Base-by-base conservation (phyloP, 371 early-diverging fungal species). In the Lichtheimia ornata region DNA sequence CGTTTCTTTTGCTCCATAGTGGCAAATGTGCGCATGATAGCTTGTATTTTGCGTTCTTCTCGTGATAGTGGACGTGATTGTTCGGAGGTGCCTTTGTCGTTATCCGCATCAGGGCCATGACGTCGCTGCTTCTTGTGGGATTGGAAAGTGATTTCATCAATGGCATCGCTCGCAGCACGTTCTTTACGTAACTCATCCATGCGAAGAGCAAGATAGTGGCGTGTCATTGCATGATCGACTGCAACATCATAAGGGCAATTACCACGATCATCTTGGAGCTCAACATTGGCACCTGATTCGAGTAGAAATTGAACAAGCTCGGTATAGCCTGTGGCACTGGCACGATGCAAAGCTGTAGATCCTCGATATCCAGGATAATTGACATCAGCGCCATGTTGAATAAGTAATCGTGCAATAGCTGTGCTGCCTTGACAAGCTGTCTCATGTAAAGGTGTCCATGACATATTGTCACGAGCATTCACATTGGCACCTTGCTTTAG, bases 371-470 rank as follows among this genome's bases (percentile, higher is more conserved):
- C 58, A 64, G 67, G 5, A 73, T 82, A 59, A 50, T 91, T 85
- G 27, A 88, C 81, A 49, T 88, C 82, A 0, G 93, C 94, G 5
- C 92, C 93, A 53, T 83, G 82, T 15, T 84, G 73, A 14, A 94
- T 73, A 58, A 96, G 59, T n/a, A 82, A 66, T 28, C 83, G 76
- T 4, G 87, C 89, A 25, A 90, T 74, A 9, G 77, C 75, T 6
- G 77, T 66, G 58, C 88, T 85, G 0, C 93, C 93, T 35, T 84
- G 73, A 14, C 84, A 72, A 25, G 88, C 83, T 4, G 96, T 94
- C 60, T 89, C 92, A 44, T 96, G 97, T 20, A 95, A 62, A 5
- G 96, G 91, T 3, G 94, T 91, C 85, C 88, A 89, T 28, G 51
- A 30, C 5, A 79, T 79, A 64, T 85, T 70, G 65, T 94, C 94